These are phyloP conservation scores for Erythrobasidium hasegawianum DNA, from an alignment of 1,284 basidiomycete species.

Conservation along the genomic window DNA sequence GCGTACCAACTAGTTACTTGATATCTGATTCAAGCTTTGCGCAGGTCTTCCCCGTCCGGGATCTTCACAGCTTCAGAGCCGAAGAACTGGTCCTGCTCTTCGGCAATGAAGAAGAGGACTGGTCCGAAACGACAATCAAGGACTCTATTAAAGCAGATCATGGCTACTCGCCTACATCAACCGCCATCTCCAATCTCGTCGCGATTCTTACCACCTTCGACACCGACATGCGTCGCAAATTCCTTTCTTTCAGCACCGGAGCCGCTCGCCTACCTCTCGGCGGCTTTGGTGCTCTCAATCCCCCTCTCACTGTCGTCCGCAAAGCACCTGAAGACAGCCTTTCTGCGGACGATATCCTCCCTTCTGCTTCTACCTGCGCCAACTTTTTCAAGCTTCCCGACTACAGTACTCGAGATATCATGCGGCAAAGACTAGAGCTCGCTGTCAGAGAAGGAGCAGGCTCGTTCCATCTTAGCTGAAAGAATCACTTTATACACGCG, in stretches of 20 bases:
- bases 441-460: slow-evolving; percentile 34
- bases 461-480: slow-evolving; percentile 22
- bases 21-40: too few relatives aligned
- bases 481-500: not conserved
- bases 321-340: slow-evolving; percentile 74
- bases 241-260: slow-evolving; percentile 95
- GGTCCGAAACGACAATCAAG: slow-evolving; percentile 74
- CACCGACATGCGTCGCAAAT: slow-evolving; percentile 69
- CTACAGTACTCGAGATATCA: slow-evolving; percentile 33
- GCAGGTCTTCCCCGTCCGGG: slow-evolving; percentile 88
- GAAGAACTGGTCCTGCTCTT: slow-evolving; percentile 92
- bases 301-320: slow-evolving; percentile 90
- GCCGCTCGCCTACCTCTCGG: slow-evolving; percentile 72
- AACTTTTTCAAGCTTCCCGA: slow-evolving; percentile 56
- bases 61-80: slow-evolving; percentile 85
- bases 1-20: too few relatives aligned
- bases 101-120: slow-evolving; percentile 92
- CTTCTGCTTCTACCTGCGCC: slow-evolving; percentile 98
- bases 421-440: slow-evolving; percentile 16
- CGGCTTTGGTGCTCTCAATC: slow-evolving; percentile 87
- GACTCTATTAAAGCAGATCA: slow-evolving; percentile 95
- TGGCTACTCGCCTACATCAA: slow-evolving; percentile 91
- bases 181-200: slow-evolving; percentile 77
- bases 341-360: slow-evolving; percentile 88
- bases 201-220: slow-evolving; percentile 82